Conservation (phyloP, 768 basidiomycete species). For the Russula earlei region DNA sequence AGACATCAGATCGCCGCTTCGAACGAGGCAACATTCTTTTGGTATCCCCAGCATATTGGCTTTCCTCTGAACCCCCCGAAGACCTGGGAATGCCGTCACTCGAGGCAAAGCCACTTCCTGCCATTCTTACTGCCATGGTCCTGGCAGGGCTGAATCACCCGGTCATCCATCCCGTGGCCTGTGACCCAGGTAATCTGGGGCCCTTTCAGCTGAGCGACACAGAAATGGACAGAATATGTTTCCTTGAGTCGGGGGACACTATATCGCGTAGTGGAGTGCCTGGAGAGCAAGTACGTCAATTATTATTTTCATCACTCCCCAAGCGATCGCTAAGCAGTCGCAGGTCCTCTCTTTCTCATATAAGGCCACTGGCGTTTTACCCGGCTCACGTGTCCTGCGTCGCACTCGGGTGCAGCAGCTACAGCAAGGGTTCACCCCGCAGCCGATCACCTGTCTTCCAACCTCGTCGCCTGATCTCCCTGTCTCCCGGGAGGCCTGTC, state of each 20-base stretch:
- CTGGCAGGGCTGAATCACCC: not conserved
- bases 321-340: not conserved
- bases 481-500: not conserved
- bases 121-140: conserved; percentile 6
- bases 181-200: not conserved
- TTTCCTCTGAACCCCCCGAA: not conserved
- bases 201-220: not conserved
- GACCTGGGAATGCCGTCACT: not conserved
- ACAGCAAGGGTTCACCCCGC: not conserved
- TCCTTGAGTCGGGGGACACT: not conserved
- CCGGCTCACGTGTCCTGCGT: not conserved
- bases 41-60: conserved; percentile 4
- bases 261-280: not conserved
- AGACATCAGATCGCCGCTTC: not conserved
- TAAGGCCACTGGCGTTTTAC: not conserved
- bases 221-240: not conserved
- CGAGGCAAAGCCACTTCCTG: conserved; percentile 1
- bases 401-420: not conserved
- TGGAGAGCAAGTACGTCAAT: conserved; percentile 1
- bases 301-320: not conserved
- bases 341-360: conserved; percentile 10
- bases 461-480: conserved; percentile 1
- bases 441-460: not conserved
- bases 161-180: not conserved
- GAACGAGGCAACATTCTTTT: not conserved